Percentiles rank a stretch among this genome's conserved stretches.
phyloP scores from a whole-genome alignment of 2,329 filamentous ascomycete genomes.

The Diaporthe sp. region DNA sequence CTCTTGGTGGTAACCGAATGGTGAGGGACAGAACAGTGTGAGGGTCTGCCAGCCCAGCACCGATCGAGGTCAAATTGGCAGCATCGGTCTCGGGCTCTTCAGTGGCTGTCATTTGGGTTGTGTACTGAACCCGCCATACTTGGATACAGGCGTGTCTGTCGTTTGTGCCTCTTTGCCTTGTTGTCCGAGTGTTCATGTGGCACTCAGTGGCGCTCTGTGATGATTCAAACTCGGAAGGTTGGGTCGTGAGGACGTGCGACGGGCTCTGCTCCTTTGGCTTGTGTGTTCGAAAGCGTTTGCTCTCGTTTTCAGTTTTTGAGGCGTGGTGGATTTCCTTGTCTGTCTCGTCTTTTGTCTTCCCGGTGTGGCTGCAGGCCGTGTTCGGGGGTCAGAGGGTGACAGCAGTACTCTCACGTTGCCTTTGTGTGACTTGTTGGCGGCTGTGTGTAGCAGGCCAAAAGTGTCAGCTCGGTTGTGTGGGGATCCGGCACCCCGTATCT shows the following conservation, averaged over 20 bases:
- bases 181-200: conserved; percentile 10
- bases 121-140: conserved; percentile 1
- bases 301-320: background rate
- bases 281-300: conserved; percentile 16
- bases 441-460: background rate
- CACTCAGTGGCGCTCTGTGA: background rate
- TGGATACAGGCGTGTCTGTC: conserved; percentile 5
- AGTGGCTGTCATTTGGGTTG: background rate
- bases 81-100: background rate
- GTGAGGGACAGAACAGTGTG: background rate
- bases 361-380: background rate
- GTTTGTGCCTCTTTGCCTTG: background rate
- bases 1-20: background rate
- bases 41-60: background rate
- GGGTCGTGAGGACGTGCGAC: conserved; percentile 1
- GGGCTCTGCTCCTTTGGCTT: conserved; percentile 10
- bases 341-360: background rate
- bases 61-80: background rate
- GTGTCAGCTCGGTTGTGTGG: conserved; percentile 8
- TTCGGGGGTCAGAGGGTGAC: background rate
- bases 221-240: conserved; percentile 5
- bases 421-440: background rate
- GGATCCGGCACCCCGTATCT: conserved; percentile 16
- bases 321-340: conserved; percentile 17
- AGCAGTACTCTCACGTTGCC: conserved; percentile 25